Evolutionary conservation across 2,329 filamentous ascomycete genomes (phyloP), one percentile per base, ranked within the genome.

Genomic region (Fusarium agapanthi): DNA sequence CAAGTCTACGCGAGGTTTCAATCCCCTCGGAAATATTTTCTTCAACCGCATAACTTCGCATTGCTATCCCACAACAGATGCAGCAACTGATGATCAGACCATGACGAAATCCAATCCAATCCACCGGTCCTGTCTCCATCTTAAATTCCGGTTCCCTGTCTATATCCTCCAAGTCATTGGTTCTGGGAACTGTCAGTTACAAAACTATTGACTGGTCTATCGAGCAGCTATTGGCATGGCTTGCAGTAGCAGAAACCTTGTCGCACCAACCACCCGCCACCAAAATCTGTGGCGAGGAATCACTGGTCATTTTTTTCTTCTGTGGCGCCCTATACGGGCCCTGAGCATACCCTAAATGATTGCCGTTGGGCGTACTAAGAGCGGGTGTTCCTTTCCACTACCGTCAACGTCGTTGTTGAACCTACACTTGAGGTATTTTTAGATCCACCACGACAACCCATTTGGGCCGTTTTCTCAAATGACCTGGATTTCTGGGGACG

Each of bases 381-480:
- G 47, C 47, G 47, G 30, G 47, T 50, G 47, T 50, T 50, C 47
- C 47, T 34, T 50, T 32, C 30, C 47, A 50, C 30, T 34, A 24
- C 11, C 30, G 15, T 50, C 22, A 20, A 34, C 30, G 30, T 50
- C 15, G 11, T 18, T 32, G 20, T 30, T 47, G 45, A n/a, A n/a
- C 28, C 5, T 5, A 48, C 22, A 13, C 3, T 9, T 10, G 13
- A 13, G 28, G 12, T 50, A 50, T 14, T 50, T 50, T 24, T 50
- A 34, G 47, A 24, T 24, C 14, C 30, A 16, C 30, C 3, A 0
- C 11, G 1, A 24, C 7, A 30, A 24, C 30, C 22, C 3, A 16
- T n/a, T 12, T 32, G 3, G 22, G 22, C 20, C 3, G 10, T 13
- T 34, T 24, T 18, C 15, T 34, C 7, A 34, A 9, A 0, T 18